Evolutionary conservation across 2,329 filamentous ascomycete genomes (phyloP).

Genomic region (Dichotomopilus funicola): DNA sequence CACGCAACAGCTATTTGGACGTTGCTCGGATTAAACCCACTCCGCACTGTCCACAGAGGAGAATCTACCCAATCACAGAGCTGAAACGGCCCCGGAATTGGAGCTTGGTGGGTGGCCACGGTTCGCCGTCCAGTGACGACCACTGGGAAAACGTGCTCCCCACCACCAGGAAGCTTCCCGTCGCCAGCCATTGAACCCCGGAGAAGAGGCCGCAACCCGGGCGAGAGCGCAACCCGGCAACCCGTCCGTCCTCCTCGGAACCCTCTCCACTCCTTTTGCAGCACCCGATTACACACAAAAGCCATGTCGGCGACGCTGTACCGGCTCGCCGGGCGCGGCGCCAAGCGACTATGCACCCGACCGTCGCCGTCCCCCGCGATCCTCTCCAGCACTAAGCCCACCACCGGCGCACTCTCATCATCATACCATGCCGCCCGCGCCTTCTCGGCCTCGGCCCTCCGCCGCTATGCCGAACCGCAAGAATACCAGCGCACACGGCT

Average conservation of each 20-base stretch:
- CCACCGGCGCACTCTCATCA: conserved; percentile 4
- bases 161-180: conserved; percentile 1
- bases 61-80: conserved; percentile 9
- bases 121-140: conserved; percentile 15
- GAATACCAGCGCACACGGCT: conserved; percentile 53
- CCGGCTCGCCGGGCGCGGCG: conserved; percentile 65
- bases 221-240: conserved; percentile 17
- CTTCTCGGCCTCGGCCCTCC: conserved; percentile 59
- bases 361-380: conserved; percentile 16
- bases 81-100: neutral
- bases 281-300: conserved; percentile 7
- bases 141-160: conserved; percentile 12
- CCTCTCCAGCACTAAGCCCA: conserved; percentile 6
- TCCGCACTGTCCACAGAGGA: neutral
- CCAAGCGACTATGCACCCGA: conserved; percentile 54
- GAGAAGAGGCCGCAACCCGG: conserved; percentile 26
- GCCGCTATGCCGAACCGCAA: conserved; percentile 55
- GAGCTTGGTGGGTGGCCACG: conserved; percentile 15
- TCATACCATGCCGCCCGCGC: conserved; percentile 37
- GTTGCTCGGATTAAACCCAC: conserved; percentile 13
- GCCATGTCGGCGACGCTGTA: conserved; percentile 64
- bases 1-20: neutral
- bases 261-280: conserved; percentile 21
- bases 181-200: conserved; percentile 11
- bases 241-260: conserved; percentile 22